Percentiles rank a stretch among this genome's conserved stretches.
phyloP scores from a whole-genome alignment of 2,329 filamentous ascomycete species.

The Trichoderma cornu-damae region DNA sequence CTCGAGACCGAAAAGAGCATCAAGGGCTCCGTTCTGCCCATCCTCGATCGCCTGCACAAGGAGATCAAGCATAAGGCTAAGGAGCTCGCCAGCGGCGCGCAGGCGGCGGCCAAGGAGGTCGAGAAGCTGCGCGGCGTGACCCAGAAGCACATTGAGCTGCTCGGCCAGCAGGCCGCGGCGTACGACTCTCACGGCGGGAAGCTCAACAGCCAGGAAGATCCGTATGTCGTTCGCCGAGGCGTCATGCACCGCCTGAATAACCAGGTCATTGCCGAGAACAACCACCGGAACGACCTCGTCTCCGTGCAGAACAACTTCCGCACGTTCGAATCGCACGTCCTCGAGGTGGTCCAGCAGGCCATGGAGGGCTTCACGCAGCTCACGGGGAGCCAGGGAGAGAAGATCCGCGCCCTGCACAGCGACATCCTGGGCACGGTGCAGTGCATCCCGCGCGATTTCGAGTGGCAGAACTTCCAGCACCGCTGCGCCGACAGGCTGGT shows the following conservation, averaged over 20 bases:
- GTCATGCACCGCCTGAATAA: slow-evolving; percentile 80
- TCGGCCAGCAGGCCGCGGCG: slow-evolving; percentile 76
- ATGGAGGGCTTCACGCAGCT: slow-evolving; percentile 80
- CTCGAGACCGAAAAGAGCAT: slow-evolving; percentile 86
- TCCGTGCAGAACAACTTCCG: slow-evolving; percentile 87
- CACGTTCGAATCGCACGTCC: slow-evolving; percentile 78
- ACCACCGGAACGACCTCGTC: slow-evolving; percentile 85
- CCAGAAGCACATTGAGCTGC: slow-evolving; percentile 93
- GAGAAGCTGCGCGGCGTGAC: slow-evolving; percentile 81
- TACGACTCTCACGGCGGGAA: slow-evolving; percentile 72
- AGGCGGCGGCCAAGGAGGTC: slow-evolving; percentile 82
- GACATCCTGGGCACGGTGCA: slow-evolving; percentile 77
- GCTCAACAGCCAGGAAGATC: slow-evolving; percentile 69
- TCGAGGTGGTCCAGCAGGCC: slow-evolving; percentile 75
- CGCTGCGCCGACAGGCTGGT: slow-evolving; percentile 70
- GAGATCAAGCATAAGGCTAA: slow-evolving; percentile 97
- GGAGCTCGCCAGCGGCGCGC: slow-evolving; percentile 74
- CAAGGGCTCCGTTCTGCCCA: slow-evolving; percentile 78
- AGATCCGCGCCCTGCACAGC: slow-evolving; percentile 71
- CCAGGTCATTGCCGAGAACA: slow-evolving; percentile 93
- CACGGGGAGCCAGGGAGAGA: slow-evolving; percentile 74
- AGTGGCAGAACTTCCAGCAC: slow-evolving; percentile 80
- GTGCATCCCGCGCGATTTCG: slow-evolving; percentile 75
- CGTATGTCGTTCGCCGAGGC: slow-evolving; percentile 79
- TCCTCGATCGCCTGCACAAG: slow-evolving; percentile 84